phyloP scores from a whole-genome alignment of 2,329 filamentous ascomycete species.

The Fusarium fracticaudum region DNA sequence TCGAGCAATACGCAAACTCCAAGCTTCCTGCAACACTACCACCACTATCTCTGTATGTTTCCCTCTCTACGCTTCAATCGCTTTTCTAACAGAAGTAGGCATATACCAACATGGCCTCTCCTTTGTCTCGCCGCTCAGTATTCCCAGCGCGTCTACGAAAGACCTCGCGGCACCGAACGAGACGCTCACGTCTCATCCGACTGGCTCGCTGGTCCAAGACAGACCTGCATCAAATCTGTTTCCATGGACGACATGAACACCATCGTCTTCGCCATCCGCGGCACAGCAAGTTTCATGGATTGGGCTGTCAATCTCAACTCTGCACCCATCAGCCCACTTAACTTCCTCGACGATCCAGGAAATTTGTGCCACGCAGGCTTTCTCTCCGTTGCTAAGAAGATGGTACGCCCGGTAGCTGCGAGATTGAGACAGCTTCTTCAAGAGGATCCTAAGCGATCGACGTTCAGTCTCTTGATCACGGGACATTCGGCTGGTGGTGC shows the following conservation, averaged over 20 bases:
- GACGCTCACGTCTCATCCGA: constrained; percentile 77
- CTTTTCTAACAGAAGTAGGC: constrained; percentile 53
- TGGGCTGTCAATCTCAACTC: constrained; percentile 86
- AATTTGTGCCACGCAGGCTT: constrained; percentile 87
- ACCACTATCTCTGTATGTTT: constrained; percentile 70
- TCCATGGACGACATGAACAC: constrained; percentile 80
- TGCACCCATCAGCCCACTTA: constrained; percentile 70
- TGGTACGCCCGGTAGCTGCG: constrained; percentile 77
- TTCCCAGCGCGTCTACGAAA: constrained; percentile 77
- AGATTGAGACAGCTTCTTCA: constrained; percentile 75
- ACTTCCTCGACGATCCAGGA: constrained; percentile 79
- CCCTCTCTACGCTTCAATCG: background rate
- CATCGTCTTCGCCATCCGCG: constrained; percentile 85
- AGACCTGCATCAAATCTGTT: constrained; percentile 85
- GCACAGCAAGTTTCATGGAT: constrained; percentile 82
- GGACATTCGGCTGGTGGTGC: constrained; percentile 89
- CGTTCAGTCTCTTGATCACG: constrained; percentile 80
- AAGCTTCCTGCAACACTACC: constrained; percentile 74
- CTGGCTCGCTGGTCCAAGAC: constrained; percentile 79
- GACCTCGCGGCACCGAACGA: constrained; percentile 68
- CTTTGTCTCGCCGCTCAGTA: constrained; percentile 83
- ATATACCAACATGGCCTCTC: constrained; percentile 79
- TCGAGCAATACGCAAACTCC: constrained; percentile 82
- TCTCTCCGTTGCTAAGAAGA: constrained; percentile 76
- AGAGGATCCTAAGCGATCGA: constrained; percentile 73